Base-by-base conservation (phyloP, 352 stramenopile species). In the Phytophthora hybrid region DNA sequence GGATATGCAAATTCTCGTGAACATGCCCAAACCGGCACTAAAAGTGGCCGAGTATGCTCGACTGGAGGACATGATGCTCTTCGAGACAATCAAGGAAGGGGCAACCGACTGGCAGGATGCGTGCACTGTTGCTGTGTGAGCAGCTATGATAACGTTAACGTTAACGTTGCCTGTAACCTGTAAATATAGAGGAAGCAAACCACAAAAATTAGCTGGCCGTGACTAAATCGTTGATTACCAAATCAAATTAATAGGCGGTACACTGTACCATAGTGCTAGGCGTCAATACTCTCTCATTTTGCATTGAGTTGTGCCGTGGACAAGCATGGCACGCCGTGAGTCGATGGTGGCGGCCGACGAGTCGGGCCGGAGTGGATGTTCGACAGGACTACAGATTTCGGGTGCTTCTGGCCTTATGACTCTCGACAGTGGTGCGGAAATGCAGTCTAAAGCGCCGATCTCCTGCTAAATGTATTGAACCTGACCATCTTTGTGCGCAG, bases 11-110 rank as follows among this genome's bases (percentile, higher is more conserved):
- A 64, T 74, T 13, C 19, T 74, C 13, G 10, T 56, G 13, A 65
- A 69, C 44, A 23, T 31, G 11, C 51, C 58, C 1, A 66, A 58
- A 49, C 53, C 60, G 23, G 1, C 57, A 19, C 31, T 77, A 8
- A 69, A 77, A 21, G 64, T 77, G 49, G 58, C 58, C 26, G 53
- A 73, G 52, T 77, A 69, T 7, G 70, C 70, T 18, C 53, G 64
- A 8, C 34, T 73, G 19, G 69, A 73, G 47, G 69, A 76, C n/a
- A 76, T 73, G 69, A 72, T 76, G 31, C 4, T 76, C 31, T 76
- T 56, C 44, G 41, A 76, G 49, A 21, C 23, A 8, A 76, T 76
- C 16, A 73, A 66, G 23, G 52, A 73, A 62, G 63, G 58, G 13
- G 59, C 52, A 34, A 77, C 70, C 13, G 63, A 77, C 37, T 77